Percentiles rank a stretch among this genome's conserved stretches.
Conservation (phyloP, 257 asterid species). For the Solanum dulcamara region DNA sequence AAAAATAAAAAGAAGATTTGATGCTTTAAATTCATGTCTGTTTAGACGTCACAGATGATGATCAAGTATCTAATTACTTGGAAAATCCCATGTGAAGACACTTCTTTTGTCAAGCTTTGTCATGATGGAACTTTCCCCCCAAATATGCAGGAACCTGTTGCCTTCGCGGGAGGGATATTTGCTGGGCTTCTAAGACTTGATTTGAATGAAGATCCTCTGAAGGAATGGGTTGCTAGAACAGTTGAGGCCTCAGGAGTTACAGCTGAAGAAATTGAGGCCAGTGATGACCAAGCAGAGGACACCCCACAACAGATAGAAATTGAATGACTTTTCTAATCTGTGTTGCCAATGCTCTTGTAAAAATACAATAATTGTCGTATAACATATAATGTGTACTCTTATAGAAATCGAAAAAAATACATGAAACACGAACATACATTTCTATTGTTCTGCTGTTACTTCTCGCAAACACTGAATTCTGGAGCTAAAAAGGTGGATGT, state of each 20-base stretch:
- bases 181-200: constrained; percentile 87
- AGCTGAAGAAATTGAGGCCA: constrained; percentile 22
- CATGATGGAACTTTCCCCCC: not conserved
- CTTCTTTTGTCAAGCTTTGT: not conserved
- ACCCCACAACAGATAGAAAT: constrained; percentile 50
- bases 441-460: not conserved
- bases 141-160: constrained; percentile 65
- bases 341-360: not conserved
- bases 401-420: not conserved
- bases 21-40: not conserved
- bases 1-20: not conserved
- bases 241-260: constrained; percentile 64
- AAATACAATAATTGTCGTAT: not conserved
- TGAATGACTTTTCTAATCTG: constrained; percentile 22
- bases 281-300: constrained; percentile 28
- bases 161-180: constrained; percentile 77
- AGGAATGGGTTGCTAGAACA: constrained; percentile 70
- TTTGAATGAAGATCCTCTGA: constrained; percentile 72
- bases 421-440: not conserved
- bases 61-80: not conserved
- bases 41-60: not conserved
- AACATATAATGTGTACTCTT: not conserved
- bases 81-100: not conserved
- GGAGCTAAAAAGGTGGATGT: not conserved
- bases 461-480: not conserved